Conservation (phyloP, 495 filamentous ascomycete genomes). For the Podospora fimiseda region DNA sequence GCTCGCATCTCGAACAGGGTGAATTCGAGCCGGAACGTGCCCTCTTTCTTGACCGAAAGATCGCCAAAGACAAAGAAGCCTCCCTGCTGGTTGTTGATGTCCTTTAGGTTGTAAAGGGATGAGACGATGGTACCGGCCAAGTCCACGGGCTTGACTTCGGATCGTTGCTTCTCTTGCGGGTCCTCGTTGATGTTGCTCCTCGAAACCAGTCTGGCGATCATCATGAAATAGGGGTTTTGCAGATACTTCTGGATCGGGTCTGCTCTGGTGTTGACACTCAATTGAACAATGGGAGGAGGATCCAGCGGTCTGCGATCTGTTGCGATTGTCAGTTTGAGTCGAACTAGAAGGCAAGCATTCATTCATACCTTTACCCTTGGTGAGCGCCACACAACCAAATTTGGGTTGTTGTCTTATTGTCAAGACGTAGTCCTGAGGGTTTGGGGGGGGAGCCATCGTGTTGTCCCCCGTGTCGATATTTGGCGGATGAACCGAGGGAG, state of each 20-base stretch:
- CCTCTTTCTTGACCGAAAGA: conserved; percentile 76
- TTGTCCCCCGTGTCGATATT: background rate
- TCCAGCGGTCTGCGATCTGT: conserved; percentile 91
- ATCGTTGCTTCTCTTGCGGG: conserved; percentile 17
- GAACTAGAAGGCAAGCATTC: background rate
- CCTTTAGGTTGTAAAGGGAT: conserved; percentile 88
- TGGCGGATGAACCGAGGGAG: too few species aligned
- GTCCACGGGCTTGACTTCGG: conserved; percentile 48
- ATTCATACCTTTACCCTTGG: conserved; percentile 60
- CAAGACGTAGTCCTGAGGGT: conserved; percentile 35
- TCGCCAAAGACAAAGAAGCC: conserved; percentile 98
- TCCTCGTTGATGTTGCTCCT: conserved; percentile 49
- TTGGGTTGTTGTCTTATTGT: conserved; percentile 61
- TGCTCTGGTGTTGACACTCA: conserved; percentile 60
- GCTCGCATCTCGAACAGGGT: conserved; percentile 74
- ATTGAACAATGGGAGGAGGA: conserved; percentile 86
- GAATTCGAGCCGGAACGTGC: conserved; percentile 74
- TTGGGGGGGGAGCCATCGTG: conserved; percentile 12
- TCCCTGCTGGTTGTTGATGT: conserved; percentile 84
- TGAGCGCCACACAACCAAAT: conserved; percentile 60
- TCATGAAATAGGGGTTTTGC: conserved; percentile 49
- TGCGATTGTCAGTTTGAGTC: conserved; percentile 7
- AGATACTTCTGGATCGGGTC: conserved; percentile 76
- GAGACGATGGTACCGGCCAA: conserved; percentile 73
- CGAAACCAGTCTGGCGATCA: conserved; percentile 58